phyloP scores from a whole-genome alignment of 768 basidiomycete species.

The Russula earlei region DNA sequence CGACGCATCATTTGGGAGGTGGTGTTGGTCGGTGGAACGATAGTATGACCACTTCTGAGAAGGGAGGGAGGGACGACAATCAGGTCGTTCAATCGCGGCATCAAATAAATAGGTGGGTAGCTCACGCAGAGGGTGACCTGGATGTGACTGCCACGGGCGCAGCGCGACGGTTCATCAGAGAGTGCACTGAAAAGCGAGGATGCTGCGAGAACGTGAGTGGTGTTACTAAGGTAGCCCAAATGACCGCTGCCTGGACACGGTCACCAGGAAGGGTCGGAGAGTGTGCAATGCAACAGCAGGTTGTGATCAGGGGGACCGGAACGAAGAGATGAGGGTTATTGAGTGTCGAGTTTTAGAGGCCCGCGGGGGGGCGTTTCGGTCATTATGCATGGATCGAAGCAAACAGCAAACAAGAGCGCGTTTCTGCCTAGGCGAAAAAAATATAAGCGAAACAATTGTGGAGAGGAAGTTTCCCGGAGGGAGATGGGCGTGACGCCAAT shows the following conservation, averaged over 20 bases:
- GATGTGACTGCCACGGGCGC: slow-evolving; percentile 1
- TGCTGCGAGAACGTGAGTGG: neutral
- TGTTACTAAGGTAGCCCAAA: slow-evolving; percentile 13
- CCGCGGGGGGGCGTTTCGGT: slow-evolving; percentile 6
- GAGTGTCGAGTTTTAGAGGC: slow-evolving; percentile 15
- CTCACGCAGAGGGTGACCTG: slow-evolving; percentile 4
- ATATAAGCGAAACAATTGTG: slow-evolving; percentile 10
- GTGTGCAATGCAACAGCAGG: neutral
- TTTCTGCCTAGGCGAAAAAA: slow-evolving; percentile 10
- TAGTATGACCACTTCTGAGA: neutral
- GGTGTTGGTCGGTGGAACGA: neutral
- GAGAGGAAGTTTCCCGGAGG: slow-evolving; percentile 7
- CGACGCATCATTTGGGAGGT: slow-evolving; percentile 8
- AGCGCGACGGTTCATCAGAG: neutral
- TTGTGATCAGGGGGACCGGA: slow-evolving; percentile 19
- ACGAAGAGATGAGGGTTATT: neutral
- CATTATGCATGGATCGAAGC: slow-evolving; percentile 9
- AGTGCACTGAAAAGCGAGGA: neutral
- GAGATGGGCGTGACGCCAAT: slow-evolving; percentile 17
- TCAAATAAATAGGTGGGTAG: slow-evolving; percentile 6
- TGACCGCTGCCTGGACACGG: slow-evolving; percentile 17
- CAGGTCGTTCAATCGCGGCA: neutral
- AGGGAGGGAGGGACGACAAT: neutral
- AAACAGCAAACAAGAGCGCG: slow-evolving; percentile 5
- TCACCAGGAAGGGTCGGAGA: slow-evolving; percentile 14